Conservation (phyloP, 345 rosid species). For the Brassica nigra region DNA sequence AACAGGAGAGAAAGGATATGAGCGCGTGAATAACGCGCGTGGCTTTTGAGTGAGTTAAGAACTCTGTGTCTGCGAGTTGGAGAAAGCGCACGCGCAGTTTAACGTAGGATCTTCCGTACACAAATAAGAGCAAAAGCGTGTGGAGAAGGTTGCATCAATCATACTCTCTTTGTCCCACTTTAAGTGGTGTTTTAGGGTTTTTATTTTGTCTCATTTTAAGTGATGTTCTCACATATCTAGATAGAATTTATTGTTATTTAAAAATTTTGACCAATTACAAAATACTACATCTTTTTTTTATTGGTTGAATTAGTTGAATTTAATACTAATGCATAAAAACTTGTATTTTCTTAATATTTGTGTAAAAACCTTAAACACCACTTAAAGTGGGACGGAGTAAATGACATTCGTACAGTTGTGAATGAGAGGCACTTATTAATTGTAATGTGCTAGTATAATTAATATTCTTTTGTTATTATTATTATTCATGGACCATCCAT, state of each 20-base stretch:
- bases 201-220: too few species aligned
- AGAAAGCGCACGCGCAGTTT: conserved; percentile 19
- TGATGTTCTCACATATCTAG: too few species aligned
- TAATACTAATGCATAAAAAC: too few species aligned
- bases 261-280: too few species aligned
- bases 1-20: background rate
- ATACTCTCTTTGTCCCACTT: background rate
- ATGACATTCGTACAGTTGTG: conserved; percentile 22
- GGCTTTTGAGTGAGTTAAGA: conserved; percentile 7
- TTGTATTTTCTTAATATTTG: too few species aligned
- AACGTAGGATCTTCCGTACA: conserved; percentile 33
- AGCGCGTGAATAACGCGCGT: background rate
- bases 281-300: too few species aligned
- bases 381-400: too few species aligned
- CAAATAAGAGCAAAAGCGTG: conserved; percentile 35
- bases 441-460: background rate
- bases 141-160: conserved; percentile 29
- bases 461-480: background rate
- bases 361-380: too few species aligned
- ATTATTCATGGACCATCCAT: conserved; percentile 28
- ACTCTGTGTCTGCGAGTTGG: conserved; percentile 13
- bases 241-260: too few species aligned
- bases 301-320: too few species aligned
- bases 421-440: conserved; percentile 10
- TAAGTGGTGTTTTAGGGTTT: too few species aligned